Percentiles rank a stretch among this genome's conserved stretches.
Conservation (phyloP, 108 stramenopile genomes). For the Conticribra guillardii region DNA sequence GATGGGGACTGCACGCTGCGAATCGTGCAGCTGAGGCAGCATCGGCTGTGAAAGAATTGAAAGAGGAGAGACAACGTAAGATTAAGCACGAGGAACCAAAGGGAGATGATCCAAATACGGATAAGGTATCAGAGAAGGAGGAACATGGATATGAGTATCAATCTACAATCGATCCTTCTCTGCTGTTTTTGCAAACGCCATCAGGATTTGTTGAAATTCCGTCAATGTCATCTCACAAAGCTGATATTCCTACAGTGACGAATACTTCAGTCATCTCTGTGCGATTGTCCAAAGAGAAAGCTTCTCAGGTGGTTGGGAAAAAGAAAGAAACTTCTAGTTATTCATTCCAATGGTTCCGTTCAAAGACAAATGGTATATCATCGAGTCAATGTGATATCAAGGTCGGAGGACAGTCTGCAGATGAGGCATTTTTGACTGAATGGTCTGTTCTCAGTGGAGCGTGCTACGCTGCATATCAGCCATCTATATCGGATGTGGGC, state of each 20-base stretch:
- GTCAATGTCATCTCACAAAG: conserved; percentile 4
- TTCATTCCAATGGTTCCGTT: conserved; percentile 68
- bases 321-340: conserved; percentile 10
- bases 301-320: conserved; percentile 31
- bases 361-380: no score
- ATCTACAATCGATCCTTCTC: not conserved
- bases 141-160: no score
- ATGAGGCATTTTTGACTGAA: conserved; percentile 11
- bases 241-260: conserved; percentile 3
- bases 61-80: conserved; percentile 40
- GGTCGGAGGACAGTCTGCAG: not conserved
- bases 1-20: conserved; percentile 48
- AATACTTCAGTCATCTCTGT: conserved; percentile 33
- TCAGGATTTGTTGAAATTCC: not conserved
- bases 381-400: no score
- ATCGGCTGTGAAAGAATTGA: conserved; percentile 41
- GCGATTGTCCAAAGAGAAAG: conserved; percentile 27
- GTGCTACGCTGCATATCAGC: conserved; percentile 63
- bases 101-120: not conserved
- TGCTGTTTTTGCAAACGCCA: conserved; percentile 1
- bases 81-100: conserved; percentile 24
- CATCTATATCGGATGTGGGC: conserved; percentile 64
- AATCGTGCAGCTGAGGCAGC: conserved; percentile 40
- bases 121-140: no score
- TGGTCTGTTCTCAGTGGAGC: conserved; percentile 66